Percentiles rank a stretch among this genome's conserved stretches.
Evolutionary conservation across 352 stramenopile genomes (phyloP).

Genomic region (Pythium phragmiticola): DNA sequence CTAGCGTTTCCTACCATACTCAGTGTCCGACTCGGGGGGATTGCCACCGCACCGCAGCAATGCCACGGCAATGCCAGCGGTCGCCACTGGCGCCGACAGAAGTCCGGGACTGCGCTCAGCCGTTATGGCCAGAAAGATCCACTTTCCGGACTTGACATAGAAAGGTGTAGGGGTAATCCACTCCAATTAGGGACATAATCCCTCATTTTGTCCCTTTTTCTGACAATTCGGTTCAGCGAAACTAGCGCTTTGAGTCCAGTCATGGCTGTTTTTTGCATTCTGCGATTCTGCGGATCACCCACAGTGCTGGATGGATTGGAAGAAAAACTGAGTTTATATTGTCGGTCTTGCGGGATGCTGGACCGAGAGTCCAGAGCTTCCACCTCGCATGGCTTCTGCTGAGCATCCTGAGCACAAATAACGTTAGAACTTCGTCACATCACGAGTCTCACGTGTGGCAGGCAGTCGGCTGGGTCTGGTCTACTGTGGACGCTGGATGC

Average conservation of each 20-base stretch:
- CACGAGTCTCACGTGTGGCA: conserved; percentile 2
- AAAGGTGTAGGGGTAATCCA: conserved; percentile 13
- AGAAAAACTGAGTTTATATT: conserved; percentile 21
- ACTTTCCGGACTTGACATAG: conserved; percentile 21
- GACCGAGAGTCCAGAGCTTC: conserved; percentile 1
- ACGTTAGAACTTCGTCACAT: background rate
- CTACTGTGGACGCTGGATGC: conserved; percentile 6
- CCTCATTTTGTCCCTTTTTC: background rate
- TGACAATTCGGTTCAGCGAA: conserved; percentile 21
- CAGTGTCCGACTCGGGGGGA: too few relatives aligned
- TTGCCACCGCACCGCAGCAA: too few relatives aligned
- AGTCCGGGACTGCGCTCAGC: background rate
- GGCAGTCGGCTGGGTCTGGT: conserved; percentile 6
- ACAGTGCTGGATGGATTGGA: conserved; percentile 24
- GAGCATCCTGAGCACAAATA: background rate
- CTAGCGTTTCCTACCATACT: too few relatives aligned
- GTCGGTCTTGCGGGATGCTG: background rate
- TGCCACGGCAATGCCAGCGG: too few relatives aligned
- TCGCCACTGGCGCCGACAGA: too few relatives aligned
- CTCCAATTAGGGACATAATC: conserved; percentile 1
- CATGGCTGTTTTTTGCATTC: conserved; percentile 25
- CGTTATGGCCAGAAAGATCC: conserved; percentile 29
- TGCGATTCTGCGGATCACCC: conserved; percentile 18
- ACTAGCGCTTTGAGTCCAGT: conserved; percentile 19
- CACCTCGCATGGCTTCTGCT: conserved; percentile 10